Evolutionary conservation across 176 grass and related monocot species (phyloP), one percentile per base, ranked within the genome.

Genomic region (Puccinellia tenuiflora): DNA sequence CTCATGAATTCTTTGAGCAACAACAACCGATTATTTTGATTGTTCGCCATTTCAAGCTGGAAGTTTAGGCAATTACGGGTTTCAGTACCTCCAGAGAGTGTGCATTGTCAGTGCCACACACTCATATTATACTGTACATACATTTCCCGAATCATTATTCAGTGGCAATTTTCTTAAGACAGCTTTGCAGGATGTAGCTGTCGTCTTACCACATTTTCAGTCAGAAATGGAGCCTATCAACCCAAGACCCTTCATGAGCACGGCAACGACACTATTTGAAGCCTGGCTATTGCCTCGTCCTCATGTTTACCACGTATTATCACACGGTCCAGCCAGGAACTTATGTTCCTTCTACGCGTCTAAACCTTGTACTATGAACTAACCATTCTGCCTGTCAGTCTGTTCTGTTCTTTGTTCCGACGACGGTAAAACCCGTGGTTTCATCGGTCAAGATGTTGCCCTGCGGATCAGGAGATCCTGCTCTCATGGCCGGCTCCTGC

Each of bases 31-130:
- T 75, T 66, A 79, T 20, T 62, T 76, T 1, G 42, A 79, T 69
- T 72, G 21, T n/a, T 24, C 77, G 71, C 53, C 78, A 64, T 79
- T 70, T 94, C 77, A 85, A 85, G 68, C 64, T 90, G 20, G 85
- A 78, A 46, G 43, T 37, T 69, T 76, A 85, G 74, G 42, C 61
- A 79, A 78, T 89, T 79, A 79, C 86, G 72, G 79, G 88, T 66
- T 86, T 83, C 46, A 81, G 56, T 78, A 34, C 90, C 82, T 86
- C 54, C 79, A 40, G 86, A 84, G 28, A 89, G 62, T 79, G 88
- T 79, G 30, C 53, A 85, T 82, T 81, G 77, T 86, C 83, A 47
- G 79, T 40, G 62, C 34, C 79, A 81, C 56, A 54, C 72, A 62
- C 74, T 86, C 75, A 69, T 64, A 45, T 54, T 70, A 21, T 30